A percentile compares a stretch with the other conserved stretches of the same genome.
Evolutionary conservation across 2,329 filamentous ascomycete species (phyloP).

Genomic region (Pestalotiopsis sp.): DNA sequence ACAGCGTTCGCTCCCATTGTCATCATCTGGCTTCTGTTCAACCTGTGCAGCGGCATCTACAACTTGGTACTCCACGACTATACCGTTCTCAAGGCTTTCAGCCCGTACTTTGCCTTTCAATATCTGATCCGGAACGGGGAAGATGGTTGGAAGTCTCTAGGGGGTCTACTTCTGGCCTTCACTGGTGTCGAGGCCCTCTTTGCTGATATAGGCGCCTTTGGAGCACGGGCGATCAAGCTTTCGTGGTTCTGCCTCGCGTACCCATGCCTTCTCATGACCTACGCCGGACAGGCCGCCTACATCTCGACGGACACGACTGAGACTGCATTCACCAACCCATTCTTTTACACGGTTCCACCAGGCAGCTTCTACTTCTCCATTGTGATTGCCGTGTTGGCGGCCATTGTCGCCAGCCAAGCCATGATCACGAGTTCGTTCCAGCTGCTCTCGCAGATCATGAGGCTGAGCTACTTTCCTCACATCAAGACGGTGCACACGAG

Average conservation of each 20-base stretch:
- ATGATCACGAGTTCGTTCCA: slow-evolving; percentile 74
- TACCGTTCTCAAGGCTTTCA: slow-evolving; percentile 53
- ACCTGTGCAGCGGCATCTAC: slow-evolving; percentile 60
- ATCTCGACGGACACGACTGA: slow-evolving; percentile 45
- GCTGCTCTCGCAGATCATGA: slow-evolving; percentile 53
- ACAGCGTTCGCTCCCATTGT: slow-evolving; percentile 63
- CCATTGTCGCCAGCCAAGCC: slow-evolving; percentile 72
- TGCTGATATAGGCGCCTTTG: slow-evolving; percentile 73
- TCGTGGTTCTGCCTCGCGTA: slow-evolving; percentile 67
- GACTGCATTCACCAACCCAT: slow-evolving; percentile 67
- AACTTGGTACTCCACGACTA: slow-evolving; percentile 49
- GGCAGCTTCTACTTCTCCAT: slow-evolving; percentile 66
- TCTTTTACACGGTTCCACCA: slow-evolving; percentile 67
- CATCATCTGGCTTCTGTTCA: slow-evolving; percentile 63
- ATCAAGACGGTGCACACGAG: slow-evolving; percentile 70
- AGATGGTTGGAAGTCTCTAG: slow-evolving; percentile 61
- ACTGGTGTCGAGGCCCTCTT: slow-evolving; percentile 75
- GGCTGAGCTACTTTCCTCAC: slow-evolving; percentile 66
- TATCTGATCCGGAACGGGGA: slow-evolving; percentile 59
- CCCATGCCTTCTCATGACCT: slow-evolving; percentile 60
- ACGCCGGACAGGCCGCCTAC: slow-evolving; percentile 70
- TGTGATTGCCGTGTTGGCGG: slow-evolving; percentile 65
- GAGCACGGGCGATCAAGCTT: slow-evolving; percentile 64
- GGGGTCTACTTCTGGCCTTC: slow-evolving; percentile 69
- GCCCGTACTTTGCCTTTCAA: slow-evolving; percentile 54